Conservation (phyloP, 2,329 filamentous ascomycete genomes). For the Aspergillus floridensis region DNA sequence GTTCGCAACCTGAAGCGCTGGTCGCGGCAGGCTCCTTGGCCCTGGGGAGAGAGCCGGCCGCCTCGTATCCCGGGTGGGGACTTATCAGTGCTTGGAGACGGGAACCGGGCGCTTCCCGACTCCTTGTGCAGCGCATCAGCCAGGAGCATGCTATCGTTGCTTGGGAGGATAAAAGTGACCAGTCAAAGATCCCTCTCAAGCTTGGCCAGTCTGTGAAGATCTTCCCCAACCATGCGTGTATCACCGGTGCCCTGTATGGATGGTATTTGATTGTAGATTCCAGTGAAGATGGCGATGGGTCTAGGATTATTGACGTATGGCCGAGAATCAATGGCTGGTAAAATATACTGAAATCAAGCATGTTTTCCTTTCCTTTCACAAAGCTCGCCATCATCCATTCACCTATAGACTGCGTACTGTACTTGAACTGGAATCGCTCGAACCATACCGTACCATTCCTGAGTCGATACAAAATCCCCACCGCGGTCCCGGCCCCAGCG, state of each 20-base stretch:
- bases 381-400: background rate
- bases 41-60: constrained; percentile 70
- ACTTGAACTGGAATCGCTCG: too few species aligned
- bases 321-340: constrained; percentile 39
- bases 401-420: background rate
- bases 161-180: constrained; percentile 51
- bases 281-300: constrained; percentile 50
- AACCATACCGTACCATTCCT: background rate
- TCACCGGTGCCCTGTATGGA: constrained; percentile 67
- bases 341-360: background rate
- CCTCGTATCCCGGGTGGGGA: constrained; percentile 69
- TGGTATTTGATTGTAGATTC: constrained; percentile 75
- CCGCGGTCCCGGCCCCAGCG: background rate
- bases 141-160: constrained; percentile 75
- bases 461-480: background rate
- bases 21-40: constrained; percentile 68
- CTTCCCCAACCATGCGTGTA: constrained; percentile 80
- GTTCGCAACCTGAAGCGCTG: constrained; percentile 60
- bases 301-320: constrained; percentile 74
- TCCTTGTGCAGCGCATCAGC: constrained; percentile 69
- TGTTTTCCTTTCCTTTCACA: too few species aligned
- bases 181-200: constrained; percentile 45
- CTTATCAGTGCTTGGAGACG: constrained; percentile 61
- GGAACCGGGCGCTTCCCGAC: constrained; percentile 47
- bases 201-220: constrained; percentile 68